Conservation (phyloP, 1,284 basidiomycete genomes). For the Coniferiporia sulphurascens region DNA sequence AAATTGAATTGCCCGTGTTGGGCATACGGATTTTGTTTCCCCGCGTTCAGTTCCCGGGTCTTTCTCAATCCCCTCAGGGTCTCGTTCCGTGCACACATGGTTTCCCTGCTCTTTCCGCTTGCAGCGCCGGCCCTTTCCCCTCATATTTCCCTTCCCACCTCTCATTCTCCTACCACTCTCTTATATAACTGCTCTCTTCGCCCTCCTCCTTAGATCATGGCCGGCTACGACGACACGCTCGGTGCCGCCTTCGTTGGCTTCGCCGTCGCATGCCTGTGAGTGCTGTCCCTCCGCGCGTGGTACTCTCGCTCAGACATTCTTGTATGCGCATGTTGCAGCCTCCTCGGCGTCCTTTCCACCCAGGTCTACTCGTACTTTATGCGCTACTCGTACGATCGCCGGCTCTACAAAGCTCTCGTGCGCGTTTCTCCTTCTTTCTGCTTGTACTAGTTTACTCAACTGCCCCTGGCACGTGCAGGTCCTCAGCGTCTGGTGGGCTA, state of each 20-base stretch:
- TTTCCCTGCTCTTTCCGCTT: no score
- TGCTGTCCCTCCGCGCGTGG: neutral
- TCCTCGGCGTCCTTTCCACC: slow-evolving; percentile 46
- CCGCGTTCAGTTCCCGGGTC: neutral
- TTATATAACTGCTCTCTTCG: no score
- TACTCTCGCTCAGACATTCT: neutral
- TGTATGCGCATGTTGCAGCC: slow-evolving; percentile 25
- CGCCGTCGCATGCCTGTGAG: slow-evolving; percentile 41
- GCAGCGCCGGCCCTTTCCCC: no score
- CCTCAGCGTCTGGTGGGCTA: slow-evolving; percentile 37
- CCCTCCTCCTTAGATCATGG: no score
- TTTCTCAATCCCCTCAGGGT: neutral
- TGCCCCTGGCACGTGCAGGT: slow-evolving; percentile 32
- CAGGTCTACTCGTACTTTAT: slow-evolving; percentile 52
- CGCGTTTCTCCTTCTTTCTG: neutral
- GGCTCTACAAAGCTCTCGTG: slow-evolving; percentile 51
- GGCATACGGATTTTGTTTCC: no score
- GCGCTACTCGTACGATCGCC: slow-evolving; percentile 49
- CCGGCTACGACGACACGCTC: slow-evolving; percentile 41
- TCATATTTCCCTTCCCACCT: neutral
- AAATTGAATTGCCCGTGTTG: no score
- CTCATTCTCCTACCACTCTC: no score
- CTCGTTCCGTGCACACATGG: neutral
- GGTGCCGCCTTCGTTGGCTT: slow-evolving; percentile 58
- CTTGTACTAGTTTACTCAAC: neutral